These are phyloP conservation scores for Calophaca sinica DNA, from an alignment of 306 rosid species.

Conservation along the genomic window DNA sequence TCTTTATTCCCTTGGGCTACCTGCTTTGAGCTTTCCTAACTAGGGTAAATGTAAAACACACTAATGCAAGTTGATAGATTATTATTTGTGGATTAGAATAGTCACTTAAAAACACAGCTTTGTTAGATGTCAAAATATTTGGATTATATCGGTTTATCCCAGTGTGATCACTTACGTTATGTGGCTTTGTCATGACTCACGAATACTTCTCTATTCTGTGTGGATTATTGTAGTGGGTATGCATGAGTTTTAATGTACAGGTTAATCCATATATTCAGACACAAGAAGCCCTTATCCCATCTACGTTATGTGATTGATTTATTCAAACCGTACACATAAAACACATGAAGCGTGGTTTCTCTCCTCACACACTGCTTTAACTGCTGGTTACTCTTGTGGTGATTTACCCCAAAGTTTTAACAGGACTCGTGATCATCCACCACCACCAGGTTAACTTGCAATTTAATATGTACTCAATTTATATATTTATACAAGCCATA, in stretches of 20 bases:
- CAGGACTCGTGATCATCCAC: constrained; percentile 22
- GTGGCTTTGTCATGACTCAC: not conserved
- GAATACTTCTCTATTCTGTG: not conserved
- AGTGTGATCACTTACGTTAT: constrained; percentile 17
- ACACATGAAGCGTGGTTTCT: too few species aligned
- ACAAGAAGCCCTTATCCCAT: too few species aligned
- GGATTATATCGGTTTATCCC: constrained; percentile 22
- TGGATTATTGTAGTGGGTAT: constrained; percentile 2
- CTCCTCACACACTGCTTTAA: too few species aligned
- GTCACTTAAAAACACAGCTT: not conserved
- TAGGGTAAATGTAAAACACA: not conserved
- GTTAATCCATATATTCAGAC: not conserved
- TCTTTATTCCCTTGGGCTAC: too few species aligned
- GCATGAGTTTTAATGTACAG: constrained; percentile 1
- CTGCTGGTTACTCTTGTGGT: constrained; percentile 24
- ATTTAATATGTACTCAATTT: constrained; percentile 6
- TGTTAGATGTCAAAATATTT: constrained; percentile 1
- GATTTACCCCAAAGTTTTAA: constrained; percentile 13
- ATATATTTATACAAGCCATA: constrained; percentile 15
- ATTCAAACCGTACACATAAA: too few species aligned
- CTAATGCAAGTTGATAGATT: constrained; percentile 25
- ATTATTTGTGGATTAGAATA: constrained; percentile 16
- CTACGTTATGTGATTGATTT: too few species aligned
- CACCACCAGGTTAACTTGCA: constrained; percentile 23
- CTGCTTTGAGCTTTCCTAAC: not conserved